These are phyloP conservation scores for Penicillium simplicissimum DNA, from an alignment of 495 filamentous ascomycete species.

Conservation along the genomic window DNA sequence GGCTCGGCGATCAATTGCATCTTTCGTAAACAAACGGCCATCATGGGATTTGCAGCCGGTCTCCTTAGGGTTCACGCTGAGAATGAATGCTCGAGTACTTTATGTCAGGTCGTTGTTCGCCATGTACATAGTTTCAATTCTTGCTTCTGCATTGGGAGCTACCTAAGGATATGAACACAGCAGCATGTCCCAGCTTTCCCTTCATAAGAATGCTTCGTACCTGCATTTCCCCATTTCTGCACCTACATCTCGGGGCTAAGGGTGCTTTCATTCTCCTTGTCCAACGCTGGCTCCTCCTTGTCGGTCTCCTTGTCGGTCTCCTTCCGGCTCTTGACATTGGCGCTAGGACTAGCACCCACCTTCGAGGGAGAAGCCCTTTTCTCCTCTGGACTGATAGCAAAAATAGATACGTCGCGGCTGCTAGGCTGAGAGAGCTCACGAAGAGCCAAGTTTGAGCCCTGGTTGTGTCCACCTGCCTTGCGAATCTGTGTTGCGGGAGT, in stretches of 20 bases:
- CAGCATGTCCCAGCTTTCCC: neutral
- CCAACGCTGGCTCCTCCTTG: neutral
- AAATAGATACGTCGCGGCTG: conserved; percentile 36
- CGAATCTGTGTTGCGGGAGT: conserved; percentile 39
- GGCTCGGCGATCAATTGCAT: no score
- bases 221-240: neutral
- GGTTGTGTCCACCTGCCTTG: conserved; percentile 30
- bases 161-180: neutral
- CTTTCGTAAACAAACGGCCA: no score
- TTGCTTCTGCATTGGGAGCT: neutral
- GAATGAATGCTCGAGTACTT: no score
- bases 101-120: no score
- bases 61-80: no score
- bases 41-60: no score
- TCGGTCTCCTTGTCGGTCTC: conserved; percentile 30
- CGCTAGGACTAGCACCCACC: conserved; percentile 36
- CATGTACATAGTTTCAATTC: neutral
- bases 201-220: neutral
- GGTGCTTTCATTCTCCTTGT: neutral
- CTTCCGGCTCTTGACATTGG: conserved; percentile 45
- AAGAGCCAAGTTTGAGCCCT: conserved; percentile 19
- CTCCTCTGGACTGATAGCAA: conserved; percentile 19
- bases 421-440: conserved; percentile 30
- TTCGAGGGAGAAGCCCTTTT: conserved; percentile 21
- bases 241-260: neutral